Base-by-base conservation (phyloP, 179 eudicot species). In the Amaranthus tricolor region DNA sequence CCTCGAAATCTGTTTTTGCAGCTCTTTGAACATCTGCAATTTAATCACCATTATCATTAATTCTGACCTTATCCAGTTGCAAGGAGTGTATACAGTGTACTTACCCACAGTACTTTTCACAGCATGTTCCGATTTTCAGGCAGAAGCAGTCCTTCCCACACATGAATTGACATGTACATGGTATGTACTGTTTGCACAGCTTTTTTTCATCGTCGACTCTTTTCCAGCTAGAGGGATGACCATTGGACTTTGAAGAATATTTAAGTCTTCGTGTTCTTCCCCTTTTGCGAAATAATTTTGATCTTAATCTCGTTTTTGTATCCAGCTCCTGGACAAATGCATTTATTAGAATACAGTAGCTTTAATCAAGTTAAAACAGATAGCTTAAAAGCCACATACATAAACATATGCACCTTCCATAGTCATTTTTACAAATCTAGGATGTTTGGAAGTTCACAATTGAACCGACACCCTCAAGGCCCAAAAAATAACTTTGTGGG, bases 61-160 rank as follows among this genome's bases (percentile, higher is more conserved):
- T 52, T 59, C 24, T 24, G 31, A 47, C 20, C 66, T 12, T 4
- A 70, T 51, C 50, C 66, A 76, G 6, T 49, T 52, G 74, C 56
- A 61, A 76, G 65, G 70, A 50, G 43, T 50, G 61, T 31, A 73
- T 49, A 76, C 89, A 43, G 61, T 19, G 75, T 49, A 76, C 89
- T 70, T 83, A 93, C 99, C 98, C 97, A 79, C 99, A 95, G 64
- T 93, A 95, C 81, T 95, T 95, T 72, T 95, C 99, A 81, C 99
- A 95, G 81, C 97, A 93, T 71, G 84, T 89, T 82, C 92, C 98
- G 66, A 84, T 85, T 72, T 79, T 82, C 40, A 84, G 83, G 73
- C 99, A 95, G 60, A 97, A 81, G 83, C 99, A 95, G 68, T 93
- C 85, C 79, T 95, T 93, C 74, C 98, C 98, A 79, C 98, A 96